Conservation (phyloP, 2,329 filamentous ascomycete species). For the Cephalotrichum gorgonifer region DNA sequence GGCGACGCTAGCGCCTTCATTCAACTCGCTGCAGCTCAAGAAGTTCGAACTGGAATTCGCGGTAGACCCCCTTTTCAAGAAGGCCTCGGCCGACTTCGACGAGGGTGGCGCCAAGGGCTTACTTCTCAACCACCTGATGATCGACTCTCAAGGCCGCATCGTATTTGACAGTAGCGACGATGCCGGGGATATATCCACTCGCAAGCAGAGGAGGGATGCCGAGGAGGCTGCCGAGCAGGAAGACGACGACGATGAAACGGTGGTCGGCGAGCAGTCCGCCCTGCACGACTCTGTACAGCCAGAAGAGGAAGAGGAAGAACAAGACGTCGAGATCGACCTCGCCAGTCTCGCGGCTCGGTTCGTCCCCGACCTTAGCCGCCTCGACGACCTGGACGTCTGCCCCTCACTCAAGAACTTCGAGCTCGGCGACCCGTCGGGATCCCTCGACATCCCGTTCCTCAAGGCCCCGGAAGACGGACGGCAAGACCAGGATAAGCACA, state of each 20-base stretch:
- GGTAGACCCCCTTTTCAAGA: slow-evolving; percentile 98
- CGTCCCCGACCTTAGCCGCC: slow-evolving; percentile 66
- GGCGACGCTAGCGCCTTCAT: slow-evolving; percentile 83
- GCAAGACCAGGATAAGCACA: slow-evolving; percentile 56
- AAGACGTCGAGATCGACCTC: slow-evolving; percentile 66
- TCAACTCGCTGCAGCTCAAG: slow-evolving; percentile 81
- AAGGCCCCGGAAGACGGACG: slow-evolving; percentile 82
- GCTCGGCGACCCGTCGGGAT: slow-evolving; percentile 73
- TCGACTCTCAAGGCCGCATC: slow-evolving; percentile 83
- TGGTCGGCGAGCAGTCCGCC: background rate
- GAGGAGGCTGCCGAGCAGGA: slow-evolving; percentile 29
- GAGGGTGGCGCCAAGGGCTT: slow-evolving; percentile 95
- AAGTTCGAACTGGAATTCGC: slow-evolving; percentile 96
- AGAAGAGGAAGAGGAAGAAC: slow-evolving; percentile 27
- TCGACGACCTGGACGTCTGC: slow-evolving; percentile 87
- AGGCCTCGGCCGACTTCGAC: slow-evolving; percentile 95
- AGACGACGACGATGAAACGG: slow-evolving; percentile 23
- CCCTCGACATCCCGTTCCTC: slow-evolving; percentile 83
- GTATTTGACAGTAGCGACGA: slow-evolving; percentile 99
- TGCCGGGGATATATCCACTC: slow-evolving; percentile 36
- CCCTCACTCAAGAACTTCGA: slow-evolving; percentile 92
- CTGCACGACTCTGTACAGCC: slow-evolving; percentile 17
- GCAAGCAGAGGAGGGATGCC: slow-evolving; percentile 21
- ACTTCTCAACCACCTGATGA: slow-evolving; percentile 90
- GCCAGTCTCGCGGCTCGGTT: slow-evolving; percentile 65